Evolutionary conservation across 75 land plant species (phyloP), one percentile per base, ranked within the genome.

Genomic region (Chamaecyparis obtusa): DNA sequence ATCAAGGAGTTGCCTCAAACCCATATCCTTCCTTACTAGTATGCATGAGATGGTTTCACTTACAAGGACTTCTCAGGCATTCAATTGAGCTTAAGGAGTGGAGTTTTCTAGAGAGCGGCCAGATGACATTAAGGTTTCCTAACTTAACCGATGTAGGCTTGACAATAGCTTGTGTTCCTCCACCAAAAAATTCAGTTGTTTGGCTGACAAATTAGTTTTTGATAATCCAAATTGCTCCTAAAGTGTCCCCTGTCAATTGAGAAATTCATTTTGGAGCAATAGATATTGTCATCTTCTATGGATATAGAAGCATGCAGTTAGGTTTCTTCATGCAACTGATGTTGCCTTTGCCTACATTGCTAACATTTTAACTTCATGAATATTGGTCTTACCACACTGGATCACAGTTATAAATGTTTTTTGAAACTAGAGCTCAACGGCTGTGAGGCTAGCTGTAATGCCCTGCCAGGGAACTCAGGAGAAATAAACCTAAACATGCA

Each of bases 371-470:
- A 88, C 43, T 91, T 91, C 48, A 91, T 90, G 5, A 90, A 91
- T 35, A 85, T 91, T 46, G 91, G 92, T 56, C 91, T 91, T 72
- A 91, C 92, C 48, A 87, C 87, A 35, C 35, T 91, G 83, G 90
- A 85, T 32, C 87, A 89, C 30, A 87, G 83, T 5, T 91, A 83
- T 80, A 87, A 86, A 46, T 80, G 92, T 41, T 83, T 91, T 36
- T 88, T 91, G 15, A 87, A 89, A 88, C 82, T 91, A 83, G 91
- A 89, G 69, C 86, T 91, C 43, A 89, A 85, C 56, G 90, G 92
- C 83, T 91, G 92, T 49, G 92, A 91, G 69, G 91, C 88, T 21
- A 89, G 92, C 71, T 91, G 2, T n/a, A n/a, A n/a, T n/a, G n/a
- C n/a, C n/a, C n/a, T n/a, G n/a, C n/a, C n/a, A n/a, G n/a, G n/a